Percentiles rank a stretch among this genome's conserved stretches.
phyloP scores from a whole-genome alignment of 2,329 filamentous ascomycete genomes.

The Juglanconis sp. region DNA sequence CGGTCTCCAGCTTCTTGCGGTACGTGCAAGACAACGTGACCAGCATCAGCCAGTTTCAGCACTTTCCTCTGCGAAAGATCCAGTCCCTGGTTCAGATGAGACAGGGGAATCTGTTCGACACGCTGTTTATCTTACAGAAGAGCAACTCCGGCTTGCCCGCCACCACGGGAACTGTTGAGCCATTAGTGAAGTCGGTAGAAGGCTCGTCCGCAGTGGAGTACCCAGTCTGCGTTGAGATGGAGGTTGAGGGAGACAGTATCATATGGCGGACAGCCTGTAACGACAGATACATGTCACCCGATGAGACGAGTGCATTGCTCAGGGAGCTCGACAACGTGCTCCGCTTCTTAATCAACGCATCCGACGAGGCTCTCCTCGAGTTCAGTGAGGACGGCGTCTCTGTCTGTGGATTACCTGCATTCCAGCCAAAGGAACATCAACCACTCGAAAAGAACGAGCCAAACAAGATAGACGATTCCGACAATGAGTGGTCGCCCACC shows the following conservation, averaged over 20 bases:
- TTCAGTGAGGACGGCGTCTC: slow-evolving; percentile 53
- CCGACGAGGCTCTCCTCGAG: slow-evolving; percentile 49
- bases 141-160: slow-evolving; percentile 6
- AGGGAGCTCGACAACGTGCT: slow-evolving; percentile 59
- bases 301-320: slow-evolving; percentile 50
- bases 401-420: slow-evolving; percentile 61
- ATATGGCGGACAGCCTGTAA: slow-evolving; percentile 73
- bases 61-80: slow-evolving; percentile 68
- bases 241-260: slow-evolving; percentile 53
- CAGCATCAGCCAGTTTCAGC: slow-evolving; percentile 67
- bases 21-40: slow-evolving; percentile 71
- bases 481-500: slow-evolving; percentile 30
- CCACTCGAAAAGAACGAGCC: not conserved
- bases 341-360: slow-evolving; percentile 47
- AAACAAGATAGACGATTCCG: slow-evolving; percentile 4
- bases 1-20: slow-evolving; percentile 58
- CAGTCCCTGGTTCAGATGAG: slow-evolving; percentile 47
- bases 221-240: slow-evolving; percentile 78
- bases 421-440: slow-evolving; percentile 24
- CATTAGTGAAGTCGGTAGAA: slow-evolving; percentile 60
- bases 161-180: not conserved
- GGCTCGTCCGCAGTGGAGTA: slow-evolving; percentile 73
- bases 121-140: slow-evolving; percentile 54
- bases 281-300: slow-evolving; percentile 45
- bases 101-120: slow-evolving; percentile 47